These are phyloP conservation scores for Ganoderma boninense DNA, from an alignment of 1,284 basidiomycete species.

Conservation along the genomic window DNA sequence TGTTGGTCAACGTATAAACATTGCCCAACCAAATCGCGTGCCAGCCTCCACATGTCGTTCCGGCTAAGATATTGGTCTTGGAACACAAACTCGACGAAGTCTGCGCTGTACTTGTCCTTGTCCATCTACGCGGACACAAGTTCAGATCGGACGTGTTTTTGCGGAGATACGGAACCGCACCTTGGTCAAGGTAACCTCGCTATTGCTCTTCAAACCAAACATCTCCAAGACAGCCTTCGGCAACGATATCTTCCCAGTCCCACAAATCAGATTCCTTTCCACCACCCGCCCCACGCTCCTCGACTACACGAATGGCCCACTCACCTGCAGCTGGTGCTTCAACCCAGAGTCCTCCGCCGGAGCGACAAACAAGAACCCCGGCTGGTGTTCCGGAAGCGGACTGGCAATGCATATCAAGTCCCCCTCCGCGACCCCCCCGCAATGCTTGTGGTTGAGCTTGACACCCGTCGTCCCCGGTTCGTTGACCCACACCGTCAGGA, in stretches of 20 bases:
- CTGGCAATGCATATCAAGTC: slow-evolving; percentile 70
- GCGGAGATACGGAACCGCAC: slow-evolving; percentile 40
- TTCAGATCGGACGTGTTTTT: not conserved
- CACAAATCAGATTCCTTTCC: not conserved
- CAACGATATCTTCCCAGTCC: slow-evolving; percentile 66
- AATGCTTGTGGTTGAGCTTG: slow-evolving; percentile 73
- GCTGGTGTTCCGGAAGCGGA: slow-evolving; percentile 51
- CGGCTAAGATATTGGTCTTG: slow-evolving; percentile 93
- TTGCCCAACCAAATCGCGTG: slow-evolving; percentile 80
- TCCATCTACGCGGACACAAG: slow-evolving; percentile 61
- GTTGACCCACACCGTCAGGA: slow-evolving; percentile 77
- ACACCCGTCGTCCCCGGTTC: slow-evolving; percentile 64
- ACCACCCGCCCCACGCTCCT: not conserved
- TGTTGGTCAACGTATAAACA: slow-evolving; percentile 78
- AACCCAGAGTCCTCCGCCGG: slow-evolving; percentile 65
- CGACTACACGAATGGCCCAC: not conserved
- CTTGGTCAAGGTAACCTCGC: slow-evolving; percentile 75
- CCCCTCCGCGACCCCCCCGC: slow-evolving; percentile 79
- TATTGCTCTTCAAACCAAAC: slow-evolving; percentile 75
- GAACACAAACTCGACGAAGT: slow-evolving; percentile 90
- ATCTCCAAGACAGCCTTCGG: slow-evolving; percentile 74
- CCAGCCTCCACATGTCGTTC: slow-evolving; percentile 93
- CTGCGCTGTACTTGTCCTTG: slow-evolving; percentile 69
- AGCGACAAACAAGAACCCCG: slow-evolving; percentile 71
- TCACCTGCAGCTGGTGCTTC: slow-evolving; percentile 73